A percentile compares a stretch with the other conserved stretches of the same genome.
Evolutionary conservation across 176 grass and related monocot genomes (phyloP).

Genomic region (Triticum turgidum): DNA sequence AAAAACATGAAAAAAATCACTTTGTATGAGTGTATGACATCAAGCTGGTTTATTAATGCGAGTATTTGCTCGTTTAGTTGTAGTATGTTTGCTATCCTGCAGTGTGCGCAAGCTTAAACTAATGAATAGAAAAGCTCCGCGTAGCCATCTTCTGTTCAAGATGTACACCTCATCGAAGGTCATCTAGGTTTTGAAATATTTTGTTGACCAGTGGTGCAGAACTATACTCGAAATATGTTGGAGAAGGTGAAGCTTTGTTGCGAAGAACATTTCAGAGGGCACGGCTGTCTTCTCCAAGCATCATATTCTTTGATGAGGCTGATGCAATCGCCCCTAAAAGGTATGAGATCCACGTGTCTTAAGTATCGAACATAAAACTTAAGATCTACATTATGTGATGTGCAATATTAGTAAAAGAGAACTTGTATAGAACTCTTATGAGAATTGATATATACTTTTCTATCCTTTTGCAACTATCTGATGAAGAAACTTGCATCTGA

Average conservation of each 20-base stretch:
- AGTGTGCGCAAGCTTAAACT: slow-evolving; percentile 14
- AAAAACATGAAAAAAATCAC: background rate
- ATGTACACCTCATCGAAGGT: background rate
- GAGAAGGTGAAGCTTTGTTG: slow-evolving; percentile 88
- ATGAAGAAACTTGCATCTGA: background rate
- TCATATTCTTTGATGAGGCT: slow-evolving; percentile 85
- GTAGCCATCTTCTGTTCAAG: background rate
- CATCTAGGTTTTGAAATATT: slow-evolving; percentile 19
- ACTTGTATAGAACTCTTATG: background rate
- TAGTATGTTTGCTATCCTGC: background rate
- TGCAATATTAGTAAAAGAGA: background rate
- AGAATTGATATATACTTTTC: background rate
- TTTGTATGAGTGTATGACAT: no score
- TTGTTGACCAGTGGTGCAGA: slow-evolving; percentile 63
- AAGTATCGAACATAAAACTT: background rate
- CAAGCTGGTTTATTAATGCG: background rate
- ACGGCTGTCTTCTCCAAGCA: slow-evolving; percentile 72
- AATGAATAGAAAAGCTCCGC: background rate
- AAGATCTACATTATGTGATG: background rate
- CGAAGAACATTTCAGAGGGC: slow-evolving; percentile 88
- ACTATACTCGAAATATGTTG: slow-evolving; percentile 94
- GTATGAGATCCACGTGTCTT: slow-evolving; percentile 33
- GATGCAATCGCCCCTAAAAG: slow-evolving; percentile 89
- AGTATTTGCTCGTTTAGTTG: background rate
- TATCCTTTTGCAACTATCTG: background rate